Conservation (phyloP, 1,284 basidiomycete genomes). For the Microstroma glucosiphilum region DNA sequence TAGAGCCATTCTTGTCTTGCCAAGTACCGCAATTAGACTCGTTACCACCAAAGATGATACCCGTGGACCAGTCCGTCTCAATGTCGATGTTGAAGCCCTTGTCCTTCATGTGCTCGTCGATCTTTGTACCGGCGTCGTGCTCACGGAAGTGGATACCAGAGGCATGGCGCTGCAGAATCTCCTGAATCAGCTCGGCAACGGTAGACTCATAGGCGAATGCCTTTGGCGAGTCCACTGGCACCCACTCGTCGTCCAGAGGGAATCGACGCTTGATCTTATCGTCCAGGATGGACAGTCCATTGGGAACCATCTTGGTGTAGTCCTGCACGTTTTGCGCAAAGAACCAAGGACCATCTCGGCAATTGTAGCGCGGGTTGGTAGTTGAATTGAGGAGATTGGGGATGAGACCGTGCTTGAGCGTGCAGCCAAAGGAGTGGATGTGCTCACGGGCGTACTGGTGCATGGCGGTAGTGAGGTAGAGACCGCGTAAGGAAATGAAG, state of each 20-base stretch:
- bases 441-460: conserved; percentile 31
- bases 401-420: conserved; percentile 43
- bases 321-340: conserved; percentile 98
- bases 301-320: conserved; percentile 75
- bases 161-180: conserved; percentile 89
- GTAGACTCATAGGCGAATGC: conserved; percentile 58
- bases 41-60: conserved; percentile 83
- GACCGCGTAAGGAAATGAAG: conserved; percentile 43
- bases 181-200: conserved; percentile 87
- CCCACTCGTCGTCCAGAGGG: conserved; percentile 87
- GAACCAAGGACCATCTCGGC: conserved; percentile 92
- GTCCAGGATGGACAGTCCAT: conserved; percentile 71
- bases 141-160: conserved; percentile 89
- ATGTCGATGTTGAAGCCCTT: conserved; percentile 91
- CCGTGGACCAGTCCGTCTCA: conserved; percentile 87
- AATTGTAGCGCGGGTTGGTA: conserved; percentile 62
- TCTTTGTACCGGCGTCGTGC: conserved; percentile 87
- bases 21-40: conserved; percentile 44
- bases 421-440: conserved; percentile 40
- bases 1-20: conserved; percentile 47
- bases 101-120: conserved; percentile 91
- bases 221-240: conserved; percentile 76
- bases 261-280: conserved; percentile 83
- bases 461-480: conserved; percentile 45
- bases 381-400: conserved; percentile 43